A percentile compares a stretch with the other conserved stretches of the same genome.
Conservation (phyloP, 164 flowering plant genomes). For the Piper betle region DNA sequence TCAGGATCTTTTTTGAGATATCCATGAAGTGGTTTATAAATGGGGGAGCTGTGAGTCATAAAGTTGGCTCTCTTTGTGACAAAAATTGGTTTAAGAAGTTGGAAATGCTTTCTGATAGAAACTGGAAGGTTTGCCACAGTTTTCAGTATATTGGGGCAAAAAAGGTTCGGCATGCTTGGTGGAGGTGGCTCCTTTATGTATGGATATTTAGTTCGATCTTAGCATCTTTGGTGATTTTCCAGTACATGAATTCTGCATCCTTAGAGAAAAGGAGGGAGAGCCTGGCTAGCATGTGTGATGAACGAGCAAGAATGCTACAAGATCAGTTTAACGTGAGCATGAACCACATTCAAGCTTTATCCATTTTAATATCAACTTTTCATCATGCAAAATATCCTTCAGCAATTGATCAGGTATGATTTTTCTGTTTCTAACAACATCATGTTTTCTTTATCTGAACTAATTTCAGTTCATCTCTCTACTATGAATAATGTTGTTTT, state of each 20-base stretch:
- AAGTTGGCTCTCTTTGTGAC: conserved; percentile 27
- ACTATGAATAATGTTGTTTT: not conserved
- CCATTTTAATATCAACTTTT: conserved; percentile 73
- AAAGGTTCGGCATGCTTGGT: conserved; percentile 37
- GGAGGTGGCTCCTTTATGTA: conserved; percentile 38
- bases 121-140: conserved; percentile 33
- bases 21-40: conserved; percentile 52
- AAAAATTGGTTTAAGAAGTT: conserved; percentile 35
- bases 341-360: conserved; percentile 90
- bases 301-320: conserved; percentile 84
- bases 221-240: conserved; percentile 37
- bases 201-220: conserved; percentile 44
- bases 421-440: not conserved
- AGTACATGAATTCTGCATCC: conserved; percentile 47
- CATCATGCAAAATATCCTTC: conserved; percentile 77
- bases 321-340: conserved; percentile 93
- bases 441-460: not conserved
- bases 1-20: conserved; percentile 42
- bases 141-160: conserved; percentile 36
- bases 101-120: conserved; percentile 34
- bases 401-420: conserved; percentile 81
- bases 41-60: conserved; percentile 41
- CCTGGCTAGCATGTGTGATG: conserved; percentile 83
- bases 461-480: conserved; percentile 1
- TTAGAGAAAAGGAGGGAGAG: conserved; percentile 70